phyloP scores from a whole-genome alignment of 2,329 filamentous ascomycete species.

The Rutstroemia sp. region DNA sequence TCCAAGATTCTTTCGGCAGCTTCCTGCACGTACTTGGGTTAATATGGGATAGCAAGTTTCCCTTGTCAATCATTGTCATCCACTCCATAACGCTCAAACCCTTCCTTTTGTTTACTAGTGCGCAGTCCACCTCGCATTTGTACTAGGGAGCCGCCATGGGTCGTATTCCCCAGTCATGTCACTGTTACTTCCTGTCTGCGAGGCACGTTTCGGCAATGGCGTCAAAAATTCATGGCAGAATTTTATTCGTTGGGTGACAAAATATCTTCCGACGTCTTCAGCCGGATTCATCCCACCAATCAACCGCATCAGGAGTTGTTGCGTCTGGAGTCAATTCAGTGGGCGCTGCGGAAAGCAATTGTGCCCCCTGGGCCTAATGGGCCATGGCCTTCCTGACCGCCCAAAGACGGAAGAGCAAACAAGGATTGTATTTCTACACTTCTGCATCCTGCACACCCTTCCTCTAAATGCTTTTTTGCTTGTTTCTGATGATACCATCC shows the following conservation, averaged over 20 bases:
- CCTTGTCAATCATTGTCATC: neutral
- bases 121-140: too few species aligned
- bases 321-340: neutral
- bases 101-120: neutral
- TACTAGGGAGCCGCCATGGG: neutral
- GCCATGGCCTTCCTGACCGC: neutral
- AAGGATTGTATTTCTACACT: constrained; percentile 1
- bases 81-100: neutral
- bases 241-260: constrained; percentile 3
- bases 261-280: constrained; percentile 4
- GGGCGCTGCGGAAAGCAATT: neutral
- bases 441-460: neutral
- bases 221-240: constrained; percentile 6
- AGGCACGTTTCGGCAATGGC: constrained; percentile 13
- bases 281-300: constrained; percentile 2
- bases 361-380: neutral
- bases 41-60: neutral
- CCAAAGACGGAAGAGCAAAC: neutral
- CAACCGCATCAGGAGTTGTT: neutral
- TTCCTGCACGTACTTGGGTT: neutral
- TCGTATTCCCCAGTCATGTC: neutral
- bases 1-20: neutral
- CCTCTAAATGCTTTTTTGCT: neutral
- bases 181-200: neutral
- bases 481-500: constrained; percentile 9